Base-by-base conservation (phyloP, 257 asterid genomes). In the Linaria vulgaris region DNA sequence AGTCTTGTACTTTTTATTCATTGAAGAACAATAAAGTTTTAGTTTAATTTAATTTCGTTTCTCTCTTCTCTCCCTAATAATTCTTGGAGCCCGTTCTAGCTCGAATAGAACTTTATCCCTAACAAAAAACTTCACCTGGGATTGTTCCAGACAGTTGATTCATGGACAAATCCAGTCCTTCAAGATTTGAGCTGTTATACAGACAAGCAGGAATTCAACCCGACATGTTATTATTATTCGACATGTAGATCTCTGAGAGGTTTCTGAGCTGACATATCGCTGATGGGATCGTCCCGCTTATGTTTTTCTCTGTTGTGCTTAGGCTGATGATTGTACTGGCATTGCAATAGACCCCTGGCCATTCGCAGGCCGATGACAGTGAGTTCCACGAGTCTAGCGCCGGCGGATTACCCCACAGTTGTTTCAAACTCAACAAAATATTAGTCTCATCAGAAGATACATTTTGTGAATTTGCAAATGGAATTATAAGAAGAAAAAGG, bases 111-210 rank as follows among this genome's bases (percentile, higher is more conserved):
- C n/a, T n/a, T n/a, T n/a, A n/a, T n/a, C n/a, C n/a, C n/a, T n/a
- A n/a, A 63, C 0, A 16, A 92, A 78, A 0, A 25, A 56, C 12
- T 6, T 30, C 37, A 30, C 37, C 37, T 2, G 37, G 37, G 37
- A 30, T 34, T 34, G 41, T 34, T 34, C 96, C 98, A 17, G 25
- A 85, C 72, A 92, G 61, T 10, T 47, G 19, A 72, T 92, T 92
- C 3, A 1, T 7, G 16, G 90, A 85, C 48, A 92, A 80, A 82
- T 92, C 90, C 38, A 92, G 31, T 64, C 73, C 56, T 15, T 68
- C 49, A 37, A 86, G 95, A 30, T 67, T 79, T 61, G 83, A 67
- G 51, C 86, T 81, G 44, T 53, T 74, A 69, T 79, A 81, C 41
- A 86, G 73, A 63, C 39, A 52, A 11, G 64, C 38, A 8, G 95